These are phyloP conservation scores for Allomyces javanicus DNA, from an alignment of 192 early-diverging fungal species.

Conservation along the genomic window DNA sequence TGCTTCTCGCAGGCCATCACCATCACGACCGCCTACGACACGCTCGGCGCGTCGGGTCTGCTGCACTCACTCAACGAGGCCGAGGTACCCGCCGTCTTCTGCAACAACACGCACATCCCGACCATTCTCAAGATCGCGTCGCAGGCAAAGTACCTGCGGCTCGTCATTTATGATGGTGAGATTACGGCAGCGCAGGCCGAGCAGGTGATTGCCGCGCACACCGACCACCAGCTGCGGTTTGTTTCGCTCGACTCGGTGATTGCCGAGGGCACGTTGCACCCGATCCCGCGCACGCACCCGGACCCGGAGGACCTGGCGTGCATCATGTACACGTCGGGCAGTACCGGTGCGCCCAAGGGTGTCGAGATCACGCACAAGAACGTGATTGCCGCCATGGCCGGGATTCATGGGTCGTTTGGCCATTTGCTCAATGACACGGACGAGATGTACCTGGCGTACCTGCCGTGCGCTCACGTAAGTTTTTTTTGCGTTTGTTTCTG, in stretches of 20 bases:
- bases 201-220: conserved; percentile 15
- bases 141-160: conserved; percentile 36
- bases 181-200: conserved; percentile 26
- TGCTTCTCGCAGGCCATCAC: conserved; percentile 45
- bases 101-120: conserved; percentile 48
- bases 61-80: conserved; percentile 66
- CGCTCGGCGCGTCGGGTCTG: conserved; percentile 67
- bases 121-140: conserved; percentile 37
- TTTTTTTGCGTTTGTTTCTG: too few relatives aligned
- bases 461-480: conserved; percentile 61
- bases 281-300: background rate
- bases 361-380: conserved; percentile 68
- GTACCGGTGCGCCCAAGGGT: conserved; percentile 67
- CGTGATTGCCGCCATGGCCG: conserved; percentile 55
- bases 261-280: background rate
- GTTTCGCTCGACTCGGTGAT: conserved; percentile 5
- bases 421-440: conserved; percentile 12
- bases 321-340: background rate
- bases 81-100: conserved; percentile 47
- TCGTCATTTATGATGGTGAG: conserved; percentile 51
- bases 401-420: conserved; percentile 12
- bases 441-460: conserved; percentile 44
- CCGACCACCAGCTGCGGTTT: conserved; percentile 4
- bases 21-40: conserved; percentile 68
- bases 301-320: background rate